Evolutionary conservation across 192 early-diverging fungal genomes (phyloP).

Genomic region (Entomortierella lignicola): DNA sequence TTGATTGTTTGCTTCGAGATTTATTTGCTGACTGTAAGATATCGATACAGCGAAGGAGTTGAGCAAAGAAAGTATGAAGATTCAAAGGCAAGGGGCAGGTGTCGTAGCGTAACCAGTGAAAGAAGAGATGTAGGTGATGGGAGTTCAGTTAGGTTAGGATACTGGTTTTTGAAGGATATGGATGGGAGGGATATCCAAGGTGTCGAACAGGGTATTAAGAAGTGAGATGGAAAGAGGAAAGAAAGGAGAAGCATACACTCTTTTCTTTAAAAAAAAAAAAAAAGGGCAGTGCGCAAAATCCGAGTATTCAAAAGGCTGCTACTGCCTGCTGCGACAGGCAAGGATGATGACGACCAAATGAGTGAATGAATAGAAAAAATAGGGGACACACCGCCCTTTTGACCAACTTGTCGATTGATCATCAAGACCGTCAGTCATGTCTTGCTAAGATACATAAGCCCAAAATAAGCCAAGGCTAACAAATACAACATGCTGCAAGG

Average conservation of each 20-base stretch:
- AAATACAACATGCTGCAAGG: neutral
- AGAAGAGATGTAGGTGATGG: neutral
- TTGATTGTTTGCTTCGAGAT: too few relatives aligned
- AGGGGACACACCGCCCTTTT: conserved; percentile 5
- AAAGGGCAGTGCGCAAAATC: conserved; percentile 17
- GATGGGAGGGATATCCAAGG: neutral
- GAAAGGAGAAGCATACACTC: neutral
- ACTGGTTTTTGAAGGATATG: neutral
- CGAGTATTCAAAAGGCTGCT: neutral
- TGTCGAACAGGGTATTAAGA: neutral
- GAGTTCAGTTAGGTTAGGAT: neutral
- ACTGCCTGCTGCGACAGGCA: neutral
- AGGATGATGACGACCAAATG: conserved; percentile 25
- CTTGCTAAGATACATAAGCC: neutral
- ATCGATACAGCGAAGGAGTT: too few relatives aligned
- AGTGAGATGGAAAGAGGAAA: conserved; percentile 4
- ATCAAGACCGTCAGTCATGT: neutral
- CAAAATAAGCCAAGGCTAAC: neutral
- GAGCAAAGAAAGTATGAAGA: too few relatives aligned
- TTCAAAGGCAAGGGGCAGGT: too few relatives aligned
- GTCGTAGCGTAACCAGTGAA: too few relatives aligned
- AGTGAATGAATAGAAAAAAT: conserved; percentile 2
- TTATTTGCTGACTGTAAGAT: too few relatives aligned
- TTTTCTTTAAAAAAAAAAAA: neutral
- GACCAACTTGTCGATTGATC: neutral